Evolutionary conservation across 768 basidiomycete genomes (phyloP), one percentile per base, ranked within the genome.

Genomic region (Boletus huronensis): DNA sequence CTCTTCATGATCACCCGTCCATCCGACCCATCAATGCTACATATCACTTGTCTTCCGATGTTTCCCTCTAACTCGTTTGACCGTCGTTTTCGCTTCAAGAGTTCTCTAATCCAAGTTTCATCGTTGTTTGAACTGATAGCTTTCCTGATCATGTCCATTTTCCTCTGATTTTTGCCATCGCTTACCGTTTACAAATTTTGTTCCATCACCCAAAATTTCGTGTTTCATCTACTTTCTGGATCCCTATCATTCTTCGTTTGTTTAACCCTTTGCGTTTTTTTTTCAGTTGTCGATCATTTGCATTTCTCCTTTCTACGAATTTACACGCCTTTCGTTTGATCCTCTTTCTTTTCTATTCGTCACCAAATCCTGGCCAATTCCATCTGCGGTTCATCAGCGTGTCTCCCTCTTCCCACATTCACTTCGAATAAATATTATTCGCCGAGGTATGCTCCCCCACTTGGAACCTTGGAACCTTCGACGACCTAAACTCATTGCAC

Each of bases 371-470:
- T 32, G 29, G n/a, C 46, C 32, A 36, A 50, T 48, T 9, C 39
- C 29, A 39, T 52, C 44, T 4, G 44, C 39, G 10, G 43, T 53
- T 48, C n/a, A 39, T 58, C 58, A 48, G 36, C 23, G 17, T 31
- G 6, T 39, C 28, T 3, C 17, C 36, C 1, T 26, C 28, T 23
- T 21, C 14, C n/a, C 41, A 55, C 58, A 28, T 13, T 55, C 64
- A n/a, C 7, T 55, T 67, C 41, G 26, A 38, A 31, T 54, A 55
- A 55, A 38, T 40, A 36, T 48, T 58, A 52, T 60, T 52, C 29
- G 8, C 48, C 1, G 41, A 65, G 60, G 66, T 68, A 57, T 28
- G 50, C 6, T 32, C 32, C 21, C 17, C 14, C n/a, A n/a, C 11
- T 44, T 34, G 6, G 11, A 38, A 13, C 10, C 11, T 44, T 34